Percentiles rank a stretch among this genome's conserved stretches.
Evolutionary conservation across 2,329 filamentous ascomycete genomes (phyloP).

Genomic region (Cercospora brassicicola): DNA sequence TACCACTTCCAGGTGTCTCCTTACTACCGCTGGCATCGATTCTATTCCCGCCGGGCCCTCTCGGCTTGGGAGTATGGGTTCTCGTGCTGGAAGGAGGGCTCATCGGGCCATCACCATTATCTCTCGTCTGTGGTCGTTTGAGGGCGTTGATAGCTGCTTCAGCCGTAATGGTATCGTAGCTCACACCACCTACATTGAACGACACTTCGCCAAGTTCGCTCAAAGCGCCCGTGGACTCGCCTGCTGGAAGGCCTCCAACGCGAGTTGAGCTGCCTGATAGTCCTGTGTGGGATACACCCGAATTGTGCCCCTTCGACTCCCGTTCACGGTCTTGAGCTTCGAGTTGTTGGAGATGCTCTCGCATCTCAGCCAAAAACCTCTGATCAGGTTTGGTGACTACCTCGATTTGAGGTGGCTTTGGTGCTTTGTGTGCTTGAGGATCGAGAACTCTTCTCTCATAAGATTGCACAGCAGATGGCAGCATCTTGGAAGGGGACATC

Average conservation of each 20-base stretch:
- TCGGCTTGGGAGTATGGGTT: constrained; percentile 24
- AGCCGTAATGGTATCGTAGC: constrained; percentile 47
- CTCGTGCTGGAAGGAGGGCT: constrained; percentile 13
- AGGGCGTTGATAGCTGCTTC: constrained; percentile 39
- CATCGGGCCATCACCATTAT: constrained; percentile 12
- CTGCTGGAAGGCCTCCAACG: constrained; percentile 35
- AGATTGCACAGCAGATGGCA: constrained; percentile 31
- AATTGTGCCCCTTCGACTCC: constrained; percentile 34
- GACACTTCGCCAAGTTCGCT: constrained; percentile 38
- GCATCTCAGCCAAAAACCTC: constrained; percentile 40
- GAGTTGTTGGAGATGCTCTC: constrained; percentile 68
- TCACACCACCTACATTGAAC: constrained; percentile 97
- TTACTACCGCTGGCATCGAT: constrained; percentile 11
- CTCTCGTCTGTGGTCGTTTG: constrained; percentile 27
- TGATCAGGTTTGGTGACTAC: constrained; percentile 39
- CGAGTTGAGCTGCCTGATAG: constrained; percentile 24
- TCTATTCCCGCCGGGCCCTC: constrained; percentile 14
- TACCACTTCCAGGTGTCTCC: constrained; percentile 12
- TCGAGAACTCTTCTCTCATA: constrained; percentile 38
- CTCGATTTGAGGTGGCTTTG: constrained; percentile 36
- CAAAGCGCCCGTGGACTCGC: constrained; percentile 41
- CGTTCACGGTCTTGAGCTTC: constrained; percentile 65
- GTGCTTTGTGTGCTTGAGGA: constrained; percentile 35
- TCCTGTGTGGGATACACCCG: constrained; percentile 25
- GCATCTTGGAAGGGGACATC: constrained; percentile 28